phyloP scores from a whole-genome alignment of 2,329 filamentous ascomycete species.

The Fusarium paranaense region DNA sequence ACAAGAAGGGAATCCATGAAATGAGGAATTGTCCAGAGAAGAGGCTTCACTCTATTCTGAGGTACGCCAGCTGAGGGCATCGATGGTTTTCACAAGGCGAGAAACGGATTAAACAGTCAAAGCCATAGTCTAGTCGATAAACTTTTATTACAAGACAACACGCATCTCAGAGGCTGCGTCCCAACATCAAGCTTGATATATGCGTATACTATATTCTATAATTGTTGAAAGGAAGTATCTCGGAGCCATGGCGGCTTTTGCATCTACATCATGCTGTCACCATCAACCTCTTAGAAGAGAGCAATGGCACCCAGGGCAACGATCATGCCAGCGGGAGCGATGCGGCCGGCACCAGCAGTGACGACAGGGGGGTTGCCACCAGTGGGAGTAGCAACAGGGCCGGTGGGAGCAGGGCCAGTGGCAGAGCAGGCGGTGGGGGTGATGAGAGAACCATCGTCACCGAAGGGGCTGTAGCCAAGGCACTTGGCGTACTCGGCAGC shows the following conservation, averaged over 20 bases:
- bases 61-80: background rate
- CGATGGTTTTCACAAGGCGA: background rate
- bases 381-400: conserved; percentile 2
- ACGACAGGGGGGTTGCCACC: conserved; percentile 6
- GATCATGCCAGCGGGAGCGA: conserved; percentile 37
- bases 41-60: background rate
- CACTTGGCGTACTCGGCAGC: conserved; percentile 34
- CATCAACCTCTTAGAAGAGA: conserved; percentile 35
- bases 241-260: background rate
- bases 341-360: conserved; percentile 34
- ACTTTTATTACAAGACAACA: background rate
- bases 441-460: conserved; percentile 19
- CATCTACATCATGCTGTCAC: background rate
- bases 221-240: background rate
- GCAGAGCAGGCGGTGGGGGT: conserved; percentile 50
- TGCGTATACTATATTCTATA: background rate
- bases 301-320: conserved; percentile 42
- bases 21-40: background rate
- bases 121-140: background rate
- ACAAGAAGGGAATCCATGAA: background rate
- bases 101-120: background rate
- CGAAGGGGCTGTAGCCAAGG: conserved; percentile 39
- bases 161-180: background rate
- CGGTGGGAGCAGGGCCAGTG: conserved; percentile 52
- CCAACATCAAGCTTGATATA: background rate